Percentiles rank a stretch among this genome's conserved stretches.
Evolutionary conservation across 2,329 filamentous ascomycete species (phyloP).

Genomic region (Penicillium janthinellum): DNA sequence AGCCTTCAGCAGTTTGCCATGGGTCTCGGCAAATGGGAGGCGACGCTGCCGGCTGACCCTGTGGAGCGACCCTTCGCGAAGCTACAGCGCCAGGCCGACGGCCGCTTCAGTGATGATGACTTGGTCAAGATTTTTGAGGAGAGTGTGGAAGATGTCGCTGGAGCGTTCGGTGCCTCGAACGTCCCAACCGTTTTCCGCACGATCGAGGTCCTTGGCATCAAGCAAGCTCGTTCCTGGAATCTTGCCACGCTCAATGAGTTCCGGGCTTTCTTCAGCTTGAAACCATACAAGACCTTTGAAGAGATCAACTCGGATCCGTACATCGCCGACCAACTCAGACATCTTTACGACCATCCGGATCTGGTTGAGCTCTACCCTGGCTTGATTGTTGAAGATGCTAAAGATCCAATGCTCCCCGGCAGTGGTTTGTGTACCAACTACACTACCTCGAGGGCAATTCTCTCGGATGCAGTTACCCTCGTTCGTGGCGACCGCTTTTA

Average conservation of each 20-base stretch:
- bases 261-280: constrained; percentile 55
- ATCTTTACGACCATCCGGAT: constrained; percentile 56
- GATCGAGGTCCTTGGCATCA: constrained; percentile 65
- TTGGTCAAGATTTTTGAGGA: constrained; percentile 58
- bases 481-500: constrained; percentile 52
- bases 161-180: constrained; percentile 61
- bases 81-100: constrained; percentile 52
- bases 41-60: constrained; percentile 47
- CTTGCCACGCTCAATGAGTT: constrained; percentile 62
- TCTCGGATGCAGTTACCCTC: constrained; percentile 51
- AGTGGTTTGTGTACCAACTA: constrained; percentile 54
- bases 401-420: constrained; percentile 52
- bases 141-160: constrained; percentile 63
- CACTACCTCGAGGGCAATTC: constrained; percentile 46
- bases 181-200: constrained; percentile 61
- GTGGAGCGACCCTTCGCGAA: constrained; percentile 53
- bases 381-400: constrained; percentile 58
- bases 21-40: constrained; percentile 46
- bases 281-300: constrained; percentile 53
- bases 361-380: constrained; percentile 62
- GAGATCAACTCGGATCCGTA: constrained; percentile 55
- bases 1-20: constrained; percentile 43
- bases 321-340: constrained; percentile 47
- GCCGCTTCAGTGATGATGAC: constrained; percentile 60
- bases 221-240: constrained; percentile 64